Evolutionary conservation across 73 alveolate species (phyloP).

Genomic region (Tetrahymena elliotti): DNA sequence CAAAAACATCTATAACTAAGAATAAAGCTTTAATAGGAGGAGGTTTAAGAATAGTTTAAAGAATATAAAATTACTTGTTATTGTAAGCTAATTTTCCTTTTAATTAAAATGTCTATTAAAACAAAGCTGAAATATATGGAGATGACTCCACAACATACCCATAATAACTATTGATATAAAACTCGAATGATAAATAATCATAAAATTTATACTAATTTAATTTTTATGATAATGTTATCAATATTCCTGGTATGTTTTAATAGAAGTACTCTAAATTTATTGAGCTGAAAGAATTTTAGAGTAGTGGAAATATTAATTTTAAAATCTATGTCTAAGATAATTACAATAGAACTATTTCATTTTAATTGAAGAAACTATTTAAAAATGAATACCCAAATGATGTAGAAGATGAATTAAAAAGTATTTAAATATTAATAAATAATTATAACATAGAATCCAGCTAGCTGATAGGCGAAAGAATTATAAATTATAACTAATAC

Average conservation of each 20-base stretch:
- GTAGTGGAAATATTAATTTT: neutral
- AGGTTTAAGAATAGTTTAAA: neutral
- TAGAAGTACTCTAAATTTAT: neutral
- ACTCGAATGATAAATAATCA: neutral
- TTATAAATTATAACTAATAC: neutral
- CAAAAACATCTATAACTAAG: neutral
- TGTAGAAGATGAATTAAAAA: neutral
- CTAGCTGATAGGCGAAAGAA: neutral
- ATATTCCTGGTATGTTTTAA: neutral
- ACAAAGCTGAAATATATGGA: neutral
- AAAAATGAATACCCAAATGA: neutral
- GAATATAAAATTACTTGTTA: no score
- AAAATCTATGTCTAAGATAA: neutral
- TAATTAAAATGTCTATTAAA: no score
- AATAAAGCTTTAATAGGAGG: neutral
- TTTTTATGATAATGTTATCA: neutral
- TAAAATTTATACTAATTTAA: no score
- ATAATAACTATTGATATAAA: no score
- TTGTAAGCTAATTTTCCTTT: neutral
- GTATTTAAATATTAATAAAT: no score
- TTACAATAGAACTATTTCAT: neutral
- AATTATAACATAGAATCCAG: neutral
- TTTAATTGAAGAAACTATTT: no score
- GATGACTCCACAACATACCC: neutral
- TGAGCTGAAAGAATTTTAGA: neutral